Evolutionary conservation across 2,329 filamentous ascomycete species (phyloP).

Genomic region (Alternaria triticimaculans): DNA sequence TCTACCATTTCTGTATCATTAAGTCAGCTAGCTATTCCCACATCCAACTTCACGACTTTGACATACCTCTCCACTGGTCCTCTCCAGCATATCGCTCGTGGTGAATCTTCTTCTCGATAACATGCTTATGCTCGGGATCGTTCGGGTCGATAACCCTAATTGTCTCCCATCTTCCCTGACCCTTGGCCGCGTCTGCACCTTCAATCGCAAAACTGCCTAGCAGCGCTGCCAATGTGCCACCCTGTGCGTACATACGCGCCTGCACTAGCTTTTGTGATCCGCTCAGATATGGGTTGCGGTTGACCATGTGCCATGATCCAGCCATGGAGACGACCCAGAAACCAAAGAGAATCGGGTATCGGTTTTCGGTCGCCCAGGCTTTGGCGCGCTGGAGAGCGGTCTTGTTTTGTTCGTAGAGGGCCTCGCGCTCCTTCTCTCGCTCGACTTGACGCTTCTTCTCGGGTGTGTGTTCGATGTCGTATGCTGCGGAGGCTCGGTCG

Average conservation of each 20-base stretch:
- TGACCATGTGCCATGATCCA: constrained; percentile 75
- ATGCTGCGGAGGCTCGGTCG: constrained; percentile 74
- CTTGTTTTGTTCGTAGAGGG: constrained; percentile 61
- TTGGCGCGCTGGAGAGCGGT: constrained; percentile 65
- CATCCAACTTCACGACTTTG: not conserved
- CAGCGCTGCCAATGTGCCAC: constrained; percentile 82
- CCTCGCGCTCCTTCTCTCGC: constrained; percentile 44
- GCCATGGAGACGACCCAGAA: constrained; percentile 85
- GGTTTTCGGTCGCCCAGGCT: constrained; percentile 78
- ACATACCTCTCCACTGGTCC: constrained; percentile 86
- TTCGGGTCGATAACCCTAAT: constrained; percentile 80
- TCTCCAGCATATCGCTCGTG: constrained; percentile 87
- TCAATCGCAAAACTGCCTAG: constrained; percentile 85
- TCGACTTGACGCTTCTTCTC: constrained; percentile 41
- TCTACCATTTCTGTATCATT: constrained; percentile 74
- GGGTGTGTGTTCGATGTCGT: constrained; percentile 73
- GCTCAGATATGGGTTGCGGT: constrained; percentile 76
- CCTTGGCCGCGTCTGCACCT: constrained; percentile 76
- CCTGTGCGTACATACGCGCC: constrained; percentile 93
- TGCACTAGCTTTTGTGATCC: constrained; percentile 89
- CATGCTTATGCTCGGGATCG: constrained; percentile 80
- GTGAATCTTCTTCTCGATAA: constrained; percentile 87
- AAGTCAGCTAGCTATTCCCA: constrained; percentile 21
- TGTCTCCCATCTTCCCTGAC: constrained; percentile 82
- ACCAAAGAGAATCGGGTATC: constrained; percentile 83